Evolutionary conservation across 176 grass and related monocot genomes (phyloP), one percentile per base, ranked within the genome.

Genomic region (Bolboschoenus planiculmis): DNA sequence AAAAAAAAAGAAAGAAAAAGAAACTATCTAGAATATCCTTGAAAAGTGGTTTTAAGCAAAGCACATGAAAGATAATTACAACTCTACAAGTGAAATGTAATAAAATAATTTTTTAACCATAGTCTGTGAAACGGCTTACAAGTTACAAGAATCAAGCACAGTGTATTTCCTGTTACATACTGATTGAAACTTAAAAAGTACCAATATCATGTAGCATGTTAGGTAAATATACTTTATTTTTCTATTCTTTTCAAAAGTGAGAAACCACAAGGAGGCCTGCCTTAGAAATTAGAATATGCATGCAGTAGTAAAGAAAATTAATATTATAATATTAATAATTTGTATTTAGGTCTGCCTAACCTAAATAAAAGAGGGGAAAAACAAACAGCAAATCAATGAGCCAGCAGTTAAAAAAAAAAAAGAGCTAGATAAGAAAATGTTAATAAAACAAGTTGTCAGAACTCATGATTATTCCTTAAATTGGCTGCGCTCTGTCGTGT

Each of bases 401-500:
- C 26, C 8, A 4, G 27, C 58, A 31, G 31, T 9, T 31, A 59
- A 27, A 53, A 15, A 53, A 61, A 3, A 61, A 29, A 29, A 61
- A 56, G 13, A 23, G 10, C 20, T 24, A 21, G 67, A 43, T 72
- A 72, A 44, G 67, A 44, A 71, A 44, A 72, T 72, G 35, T 3
- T 7, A 10, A 14, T 44, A 21, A n/a, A n/a, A 13, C 9, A 72
- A 24, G 67, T 72, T 43, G n/a, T 72, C n/a, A 21, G 11, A 44
- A 42, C 66, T 71, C 66, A 10, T 42, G n/a, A 71, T 37, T n/a
- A 71, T 71, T 40, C 66, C 66, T 44, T 71, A 71, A 42, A 42
- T 71, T n/a, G n/a, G n/a, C n/a, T n/a, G n/a, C n/a, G n/a, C n/a
- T n/a, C n/a, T n/a, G n/a, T n/a, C n/a, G n/a, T n/a, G n/a, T n/a